A percentile compares a stretch with the other conserved stretches of the same genome.
These are phyloP conservation scores for Calonectria fujianensis DNA, from an alignment of 2,329 filamentous ascomycete species.

Conservation along the genomic window DNA sequence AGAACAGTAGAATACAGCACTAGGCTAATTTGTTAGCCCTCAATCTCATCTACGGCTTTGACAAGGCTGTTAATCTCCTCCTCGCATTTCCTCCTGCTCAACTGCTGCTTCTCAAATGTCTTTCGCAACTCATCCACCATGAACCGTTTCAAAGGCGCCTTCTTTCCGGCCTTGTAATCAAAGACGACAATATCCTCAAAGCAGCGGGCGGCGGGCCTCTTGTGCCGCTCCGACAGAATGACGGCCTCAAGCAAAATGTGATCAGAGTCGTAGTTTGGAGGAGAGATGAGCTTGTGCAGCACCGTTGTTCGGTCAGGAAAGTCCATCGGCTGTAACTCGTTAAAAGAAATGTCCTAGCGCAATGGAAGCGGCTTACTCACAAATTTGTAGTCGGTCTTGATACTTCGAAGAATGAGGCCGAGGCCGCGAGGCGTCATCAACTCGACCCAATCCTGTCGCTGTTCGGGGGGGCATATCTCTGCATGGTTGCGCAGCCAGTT, in stretches of 20 bases:
- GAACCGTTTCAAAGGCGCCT: slow-evolving; percentile 63
- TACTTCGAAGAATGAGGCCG: slow-evolving; percentile 86
- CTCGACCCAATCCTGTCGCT: slow-evolving; percentile 79
- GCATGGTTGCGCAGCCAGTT: slow-evolving; percentile 86
- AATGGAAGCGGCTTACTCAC: slow-evolving; percentile 68
- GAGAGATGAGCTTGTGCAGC: slow-evolving; percentile 82
- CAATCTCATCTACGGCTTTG: slow-evolving; percentile 29
- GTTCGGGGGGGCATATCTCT: slow-evolving; percentile 74
- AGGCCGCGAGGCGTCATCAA: slow-evolving; percentile 79
- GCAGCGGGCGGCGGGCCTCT: slow-evolving; percentile 82
- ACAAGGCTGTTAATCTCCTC: slow-evolving; percentile 41
- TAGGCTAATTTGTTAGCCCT: not conserved
- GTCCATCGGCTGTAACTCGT: slow-evolving; percentile 79
- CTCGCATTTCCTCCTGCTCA: slow-evolving; percentile 44
- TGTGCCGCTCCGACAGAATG: slow-evolving; percentile 85
- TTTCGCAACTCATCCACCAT: slow-evolving; percentile 62
- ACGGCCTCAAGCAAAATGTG: slow-evolving; percentile 76
- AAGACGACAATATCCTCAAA: slow-evolving; percentile 71
- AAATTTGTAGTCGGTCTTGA: slow-evolving; percentile 91
- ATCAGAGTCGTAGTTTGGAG: slow-evolving; percentile 64
- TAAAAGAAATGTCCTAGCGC: not conserved
- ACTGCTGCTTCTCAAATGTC: slow-evolving; percentile 61
- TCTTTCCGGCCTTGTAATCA: slow-evolving; percentile 59
- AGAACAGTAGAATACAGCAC: not conserved
- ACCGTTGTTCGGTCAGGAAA: slow-evolving; percentile 90